Base-by-base conservation (phyloP, 345 rosid genomes). In the Lepidium sativum region DNA sequence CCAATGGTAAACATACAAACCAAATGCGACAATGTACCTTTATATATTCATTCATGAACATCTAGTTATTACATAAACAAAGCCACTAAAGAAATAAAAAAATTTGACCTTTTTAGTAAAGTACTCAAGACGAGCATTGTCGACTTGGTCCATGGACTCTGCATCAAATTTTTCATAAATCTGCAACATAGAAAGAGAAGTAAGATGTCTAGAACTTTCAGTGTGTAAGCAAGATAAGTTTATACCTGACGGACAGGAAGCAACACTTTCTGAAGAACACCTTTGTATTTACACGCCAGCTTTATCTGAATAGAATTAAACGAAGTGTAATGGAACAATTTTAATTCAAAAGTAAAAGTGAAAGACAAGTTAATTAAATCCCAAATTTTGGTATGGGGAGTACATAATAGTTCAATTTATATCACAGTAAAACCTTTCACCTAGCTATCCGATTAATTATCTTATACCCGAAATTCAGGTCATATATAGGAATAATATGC, bases 221-320 rank as follows among this genome's bases (percentile, higher is more conserved):
- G 16, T 7, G 13, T 29, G 11, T 25, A 68, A 60, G 40, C 23
- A 66, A 66, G 50, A 16, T 29, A 70, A 54, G 41, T 9, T 44
- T 35, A 57, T 78, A 89, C 98, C 92, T 92, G 98, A 55, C 84
- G 84, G 63, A 81, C 91, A 55, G 84, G 89, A 61, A 79, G 88
- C 44, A 86, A 73, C 60, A 92, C 91, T 80, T 89, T 92, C 42
- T 84, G 80, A 63, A 86, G 96, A 76, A 85, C 84, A 40, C 98
- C 97, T 79, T 82, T 89, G 80, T 83, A 75, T 65, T 84, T 74
- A 27, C 83, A 79, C 12, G 54, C 72, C 66, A 77, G 60, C 83
- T 87, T 92, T 70, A 86, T 81, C 98, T 92, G 78, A 42, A 61
- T 45, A 16, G 48, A 39, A 52, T 66, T 51, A 52, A 9, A 33